phyloP scores from a whole-genome alignment of 768 basidiomycete species.

The Fistulinella prunicolor region DNA sequence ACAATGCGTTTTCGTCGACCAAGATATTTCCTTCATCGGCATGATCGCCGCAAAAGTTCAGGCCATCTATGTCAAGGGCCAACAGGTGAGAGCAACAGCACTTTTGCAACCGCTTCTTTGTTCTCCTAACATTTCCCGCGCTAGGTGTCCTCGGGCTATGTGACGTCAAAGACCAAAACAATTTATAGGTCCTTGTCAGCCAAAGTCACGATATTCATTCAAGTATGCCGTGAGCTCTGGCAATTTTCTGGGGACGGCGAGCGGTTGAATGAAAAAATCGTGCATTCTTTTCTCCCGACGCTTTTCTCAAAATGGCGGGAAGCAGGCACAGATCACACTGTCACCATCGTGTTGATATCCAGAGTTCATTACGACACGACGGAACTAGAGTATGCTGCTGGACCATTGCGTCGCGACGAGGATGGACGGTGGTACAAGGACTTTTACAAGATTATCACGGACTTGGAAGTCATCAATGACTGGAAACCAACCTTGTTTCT shows the following conservation, averaged over 20 bases:
- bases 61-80: slow-evolving; percentile 66
- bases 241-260: slow-evolving; percentile 97
- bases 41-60: slow-evolving; percentile 81
- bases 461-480: slow-evolving; percentile 82
- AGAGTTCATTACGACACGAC: slow-evolving; percentile 84
- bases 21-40: slow-evolving; percentile 85
- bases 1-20: slow-evolving; percentile 77
- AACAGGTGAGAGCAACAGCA: slow-evolving; percentile 45
- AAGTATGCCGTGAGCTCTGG: slow-evolving; percentile 95
- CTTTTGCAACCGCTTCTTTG: neutral
- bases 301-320: slow-evolving; percentile 84
- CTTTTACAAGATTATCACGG: slow-evolving; percentile 93
- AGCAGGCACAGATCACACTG: slow-evolving; percentile 84
- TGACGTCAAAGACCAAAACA: slow-evolving; percentile 80
- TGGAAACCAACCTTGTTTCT: slow-evolving; percentile 86
- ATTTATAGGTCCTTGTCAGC: slow-evolving; percentile 91
- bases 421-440: slow-evolving; percentile 87
- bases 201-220: slow-evolving; percentile 90
- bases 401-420: slow-evolving; percentile 74
- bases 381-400: slow-evolving; percentile 80
- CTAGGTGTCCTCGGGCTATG: slow-evolving; percentile 77
- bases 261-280: slow-evolving; percentile 94
- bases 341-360: slow-evolving; percentile 92
- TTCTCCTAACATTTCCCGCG: slow-evolving; percentile 1
- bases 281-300: slow-evolving; percentile 91